Conservation (phyloP, 352 stramenopile genomes). For the Phytophthora megakarya region DNA sequence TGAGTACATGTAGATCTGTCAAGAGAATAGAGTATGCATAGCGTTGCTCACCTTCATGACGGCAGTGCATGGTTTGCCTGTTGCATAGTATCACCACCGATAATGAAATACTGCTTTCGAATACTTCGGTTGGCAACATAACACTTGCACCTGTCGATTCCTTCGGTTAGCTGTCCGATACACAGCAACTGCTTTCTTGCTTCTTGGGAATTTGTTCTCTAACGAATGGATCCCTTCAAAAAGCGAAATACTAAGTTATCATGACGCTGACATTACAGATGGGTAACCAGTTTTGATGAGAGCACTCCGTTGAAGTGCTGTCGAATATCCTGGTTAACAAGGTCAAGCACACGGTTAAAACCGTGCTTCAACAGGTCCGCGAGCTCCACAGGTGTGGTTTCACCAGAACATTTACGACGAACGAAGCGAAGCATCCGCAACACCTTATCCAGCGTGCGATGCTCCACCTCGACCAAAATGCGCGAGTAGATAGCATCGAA, state of each 20-base stretch:
- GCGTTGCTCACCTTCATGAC: slow-evolving; percentile 12
- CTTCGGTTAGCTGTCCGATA: too few relatives aligned
- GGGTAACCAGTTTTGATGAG: slow-evolving; percentile 41
- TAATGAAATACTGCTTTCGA: too few relatives aligned
- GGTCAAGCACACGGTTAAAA: slow-evolving; percentile 69
- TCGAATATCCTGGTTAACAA: slow-evolving; percentile 63
- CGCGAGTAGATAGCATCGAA: slow-evolving; percentile 82
- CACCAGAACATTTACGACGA: slow-evolving; percentile 58
- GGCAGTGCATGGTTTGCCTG: slow-evolving; percentile 14
- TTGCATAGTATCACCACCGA: too few relatives aligned
- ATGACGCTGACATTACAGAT: too few relatives aligned
- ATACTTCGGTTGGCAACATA: too few relatives aligned
- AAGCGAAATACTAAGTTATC: too few relatives aligned
- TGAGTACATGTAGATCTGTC: too few relatives aligned
- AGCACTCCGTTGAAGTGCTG: slow-evolving; percentile 55
- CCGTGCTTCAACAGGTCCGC: slow-evolving; percentile 28
- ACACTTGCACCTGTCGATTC: too few relatives aligned
- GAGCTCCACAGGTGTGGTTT: not conserved
- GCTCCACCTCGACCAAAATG: slow-evolving; percentile 75
- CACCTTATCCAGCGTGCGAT: slow-evolving; percentile 51
- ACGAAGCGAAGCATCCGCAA: slow-evolving; percentile 77
- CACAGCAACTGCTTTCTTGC: too few relatives aligned
- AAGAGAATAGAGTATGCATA: slow-evolving; percentile 31
- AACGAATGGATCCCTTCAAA: too few relatives aligned
- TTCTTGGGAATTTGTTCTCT: too few relatives aligned